Base-by-base conservation (phyloP, 768 basidiomycete genomes). In the Tricholomella constricta region DNA sequence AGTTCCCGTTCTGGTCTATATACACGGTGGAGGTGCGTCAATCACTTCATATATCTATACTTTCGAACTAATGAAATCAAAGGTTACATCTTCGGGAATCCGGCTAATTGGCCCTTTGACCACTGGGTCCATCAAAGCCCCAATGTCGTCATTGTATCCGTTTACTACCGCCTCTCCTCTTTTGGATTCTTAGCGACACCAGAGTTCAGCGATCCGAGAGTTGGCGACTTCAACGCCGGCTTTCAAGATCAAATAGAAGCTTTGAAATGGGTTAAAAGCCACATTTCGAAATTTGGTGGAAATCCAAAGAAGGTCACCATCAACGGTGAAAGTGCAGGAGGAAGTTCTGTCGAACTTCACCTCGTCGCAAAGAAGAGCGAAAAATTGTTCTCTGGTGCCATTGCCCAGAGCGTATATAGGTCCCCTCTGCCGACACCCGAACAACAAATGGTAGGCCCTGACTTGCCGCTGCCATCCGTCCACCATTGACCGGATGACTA, bases 231-330 rank as follows among this genome's bases (percentile, higher is more conserved):
- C 27, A 60, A 60, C 35, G 59, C 59, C 14, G 59, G 59, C 32
- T 60, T 60, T 20, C 41, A 68, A 17, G 87, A 87, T 65, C 83
- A 88, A 62, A 79, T 84, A 1, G 69, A 79, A 47, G 85, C 83
- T 5, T 63, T 90, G 19, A 66, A 76, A 62, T 90, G 86, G 87
- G 78, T 88, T 0, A 76, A 86, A 50, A 64, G 75, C 37, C 73
- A 88, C 60, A 85, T 89, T 52, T 66, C 59, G 23, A 72, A 75
- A 14, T 90, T 88, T 58, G 87, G 87, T 7, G 88, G 88, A 12
- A 76, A 89, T 62, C 78, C 81, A 0, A 45, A 52, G 1, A 75
- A 77, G 58, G 82, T 84, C 5, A 83, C 82, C 0, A 79, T 84
- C 62, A 82, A 82, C 51, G 86, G 85, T 0, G 70, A 88, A 60